Base-by-base conservation (phyloP, 2,329 filamentous ascomycete genomes). In the Penicillium rolfsii region DNA sequence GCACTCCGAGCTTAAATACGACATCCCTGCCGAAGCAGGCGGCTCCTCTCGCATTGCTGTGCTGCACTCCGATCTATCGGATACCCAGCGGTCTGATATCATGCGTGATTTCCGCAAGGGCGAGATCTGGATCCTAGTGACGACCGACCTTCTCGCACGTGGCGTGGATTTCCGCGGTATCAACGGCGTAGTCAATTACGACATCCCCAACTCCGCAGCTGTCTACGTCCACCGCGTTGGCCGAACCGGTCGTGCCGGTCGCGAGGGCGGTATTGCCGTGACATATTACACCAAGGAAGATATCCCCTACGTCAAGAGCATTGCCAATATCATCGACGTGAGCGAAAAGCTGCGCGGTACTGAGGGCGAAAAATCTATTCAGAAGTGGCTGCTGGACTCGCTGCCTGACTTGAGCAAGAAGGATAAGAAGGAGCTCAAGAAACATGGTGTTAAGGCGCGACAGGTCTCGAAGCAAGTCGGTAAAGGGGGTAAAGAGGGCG, bases 231-330 rank as follows among this genome's bases (percentile, higher is more conserved):
- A 99, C 78, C 91, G 95, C 11, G 93, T 95, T 0, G 95, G 95
- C 0, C 86, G 95, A 50, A 98, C 95, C 0, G 95, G 94, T 0
- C 85, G 95, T 24, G 95, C 93, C 0, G 95, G 95, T 0, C 85
- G 93, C 26, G 87, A 91, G 70, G 93, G 93, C 22, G 95, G 95
- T 52, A 86, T 97, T 3, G 93, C 93, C 0, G 89, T 99, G 1
- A 99, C 95, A 0, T 89, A 97, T 61, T 99, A 97, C 77, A 98
- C 94, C 0, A 92, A 95, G 75, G 95, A 97, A 63, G 95, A 99
- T 72, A 89, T 98, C 4, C 90, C 91, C 0, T 92, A 89, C 65
- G 87, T 99, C 59, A 96, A 94, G 80, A 91, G 88, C 64, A 91
- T 99, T 30, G 95, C 93, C 36, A 97, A 97, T 71, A 91, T 98